Evolutionary conservation across 257 asterid species (phyloP).

Genomic region (Haberlea rhodopensis): DNA sequence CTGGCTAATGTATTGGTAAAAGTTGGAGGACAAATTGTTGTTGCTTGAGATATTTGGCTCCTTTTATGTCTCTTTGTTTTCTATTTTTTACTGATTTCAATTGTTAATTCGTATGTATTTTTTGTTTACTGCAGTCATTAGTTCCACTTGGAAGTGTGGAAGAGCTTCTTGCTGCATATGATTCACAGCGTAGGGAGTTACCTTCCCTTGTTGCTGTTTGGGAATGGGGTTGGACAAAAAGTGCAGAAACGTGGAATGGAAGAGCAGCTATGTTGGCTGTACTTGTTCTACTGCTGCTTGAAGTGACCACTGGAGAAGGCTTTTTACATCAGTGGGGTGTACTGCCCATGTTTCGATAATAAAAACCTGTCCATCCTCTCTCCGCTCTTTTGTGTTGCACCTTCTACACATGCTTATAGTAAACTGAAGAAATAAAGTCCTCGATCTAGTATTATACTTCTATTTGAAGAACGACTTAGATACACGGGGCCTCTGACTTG

Average conservation of each 20-base stretch:
- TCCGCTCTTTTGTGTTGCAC: neutral
- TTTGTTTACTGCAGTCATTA: conserved; percentile 59
- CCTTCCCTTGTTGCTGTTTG: conserved; percentile 92
- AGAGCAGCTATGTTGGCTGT: conserved; percentile 99
- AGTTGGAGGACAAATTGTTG: neutral
- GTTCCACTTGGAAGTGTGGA: conserved; percentile 99
- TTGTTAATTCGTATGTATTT: neutral
- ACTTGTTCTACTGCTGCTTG: conserved; percentile 70
- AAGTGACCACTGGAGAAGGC: conserved; percentile 94
- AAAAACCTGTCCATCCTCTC: neutral
- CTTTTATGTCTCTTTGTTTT: conserved; percentile 7
- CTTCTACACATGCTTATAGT: conserved; percentile 9
- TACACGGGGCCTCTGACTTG: conserved; percentile 11
- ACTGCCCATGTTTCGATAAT: conserved; percentile 62
- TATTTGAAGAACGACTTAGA: neutral
- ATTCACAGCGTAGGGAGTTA: conserved; percentile 91
- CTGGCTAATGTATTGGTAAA: neutral
- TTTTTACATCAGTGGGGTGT: conserved; percentile 94
- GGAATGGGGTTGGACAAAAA: conserved; percentile 99
- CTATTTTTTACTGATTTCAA: conserved; percentile 6
- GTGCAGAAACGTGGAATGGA: conserved; percentile 99
- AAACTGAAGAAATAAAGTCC: conserved; percentile 20
- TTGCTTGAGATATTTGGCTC: neutral
- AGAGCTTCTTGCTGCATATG: conserved; percentile 91
- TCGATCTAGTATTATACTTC: conserved; percentile 12